These are phyloP conservation scores for Secale cereale DNA, from an alignment of 176 grass and related monocot genomes.

Conservation along the genomic window DNA sequence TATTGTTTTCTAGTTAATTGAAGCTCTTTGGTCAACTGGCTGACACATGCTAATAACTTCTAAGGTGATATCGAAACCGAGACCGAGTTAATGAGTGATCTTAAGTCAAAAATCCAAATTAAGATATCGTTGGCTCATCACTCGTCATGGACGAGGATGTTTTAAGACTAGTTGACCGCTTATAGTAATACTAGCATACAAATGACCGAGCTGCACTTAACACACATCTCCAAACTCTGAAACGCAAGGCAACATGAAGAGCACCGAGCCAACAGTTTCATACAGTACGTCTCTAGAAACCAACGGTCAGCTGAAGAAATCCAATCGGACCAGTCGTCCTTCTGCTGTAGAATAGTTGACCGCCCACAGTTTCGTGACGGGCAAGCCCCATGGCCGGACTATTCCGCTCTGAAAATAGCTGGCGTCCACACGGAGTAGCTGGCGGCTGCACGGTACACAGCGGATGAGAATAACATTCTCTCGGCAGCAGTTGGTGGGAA, in stretches of 20 bases:
- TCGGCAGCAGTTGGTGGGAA: background rate
- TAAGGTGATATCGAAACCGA: too few relatives aligned
- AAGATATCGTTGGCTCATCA: too few relatives aligned
- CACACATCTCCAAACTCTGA: background rate
- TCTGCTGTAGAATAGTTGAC: background rate
- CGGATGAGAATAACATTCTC: background rate
- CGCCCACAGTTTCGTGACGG: conserved; percentile 19
- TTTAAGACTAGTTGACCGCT: too few relatives aligned
- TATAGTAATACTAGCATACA: too few relatives aligned
- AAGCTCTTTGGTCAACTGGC: background rate
- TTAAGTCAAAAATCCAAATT: background rate
- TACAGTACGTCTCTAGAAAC: background rate
- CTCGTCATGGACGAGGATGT: background rate
- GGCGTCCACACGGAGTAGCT: background rate
- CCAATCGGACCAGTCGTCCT: conserved; percentile 1
- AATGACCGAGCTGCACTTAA: too few relatives aligned
- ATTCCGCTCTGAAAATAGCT: background rate
- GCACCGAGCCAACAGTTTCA: background rate
- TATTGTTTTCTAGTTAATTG: background rate
- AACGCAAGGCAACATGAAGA: background rate
- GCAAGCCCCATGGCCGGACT: conserved; percentile 13
- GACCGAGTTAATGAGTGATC: too few relatives aligned
- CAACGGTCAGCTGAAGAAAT: background rate
- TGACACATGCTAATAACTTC: background rate
- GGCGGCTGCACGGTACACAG: conserved; percentile 4